Conservation (phyloP, 2,329 filamentous ascomycete species). For the Sordariomycetes sp. region DNA sequence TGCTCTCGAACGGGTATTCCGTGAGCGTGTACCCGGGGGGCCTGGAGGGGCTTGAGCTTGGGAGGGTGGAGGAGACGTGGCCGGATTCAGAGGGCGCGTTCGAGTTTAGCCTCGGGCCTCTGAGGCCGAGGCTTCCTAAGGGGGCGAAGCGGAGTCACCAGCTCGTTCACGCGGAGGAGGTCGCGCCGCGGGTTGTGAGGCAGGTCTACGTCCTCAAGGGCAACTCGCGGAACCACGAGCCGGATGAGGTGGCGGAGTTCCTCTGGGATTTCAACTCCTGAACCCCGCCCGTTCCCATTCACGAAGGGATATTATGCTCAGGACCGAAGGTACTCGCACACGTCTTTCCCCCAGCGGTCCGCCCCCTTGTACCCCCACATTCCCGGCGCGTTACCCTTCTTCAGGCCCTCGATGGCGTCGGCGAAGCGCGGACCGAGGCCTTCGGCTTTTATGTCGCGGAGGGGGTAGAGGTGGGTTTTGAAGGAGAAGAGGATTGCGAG, state of each 20-base stretch:
- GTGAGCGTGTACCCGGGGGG: slow-evolving; percentile 35
- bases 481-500: slow-evolving; percentile 40
- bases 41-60: slow-evolving; percentile 27
- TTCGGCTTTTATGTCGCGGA: slow-evolving; percentile 36
- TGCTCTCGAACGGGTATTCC: slow-evolving; percentile 51
- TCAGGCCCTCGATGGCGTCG: slow-evolving; percentile 41
- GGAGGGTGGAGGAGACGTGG: slow-evolving; percentile 44
- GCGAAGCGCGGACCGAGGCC: slow-evolving; percentile 34
- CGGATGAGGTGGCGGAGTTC: slow-evolving; percentile 38
- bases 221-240: slow-evolving; percentile 12
- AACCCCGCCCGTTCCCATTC: background rate
- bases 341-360: slow-evolving; percentile 32
- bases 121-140: slow-evolving; percentile 23
- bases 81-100: slow-evolving; percentile 32
- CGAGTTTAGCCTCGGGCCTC: slow-evolving; percentile 41
- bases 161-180: slow-evolving; percentile 31
- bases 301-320: slow-evolving; percentile 3
- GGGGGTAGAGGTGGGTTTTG: slow-evolving; percentile 42
- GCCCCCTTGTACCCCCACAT: slow-evolving; percentile 44
- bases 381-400: slow-evolving; percentile 36
- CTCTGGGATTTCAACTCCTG: slow-evolving; percentile 22
- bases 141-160: slow-evolving; percentile 40
- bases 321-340: slow-evolving; percentile 33
- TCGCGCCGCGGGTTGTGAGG: slow-evolving; percentile 11
- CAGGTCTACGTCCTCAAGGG: slow-evolving; percentile 32